These are phyloP conservation scores for Puya raimondii DNA, from an alignment of 176 grass and related monocot species.

Conservation along the genomic window DNA sequence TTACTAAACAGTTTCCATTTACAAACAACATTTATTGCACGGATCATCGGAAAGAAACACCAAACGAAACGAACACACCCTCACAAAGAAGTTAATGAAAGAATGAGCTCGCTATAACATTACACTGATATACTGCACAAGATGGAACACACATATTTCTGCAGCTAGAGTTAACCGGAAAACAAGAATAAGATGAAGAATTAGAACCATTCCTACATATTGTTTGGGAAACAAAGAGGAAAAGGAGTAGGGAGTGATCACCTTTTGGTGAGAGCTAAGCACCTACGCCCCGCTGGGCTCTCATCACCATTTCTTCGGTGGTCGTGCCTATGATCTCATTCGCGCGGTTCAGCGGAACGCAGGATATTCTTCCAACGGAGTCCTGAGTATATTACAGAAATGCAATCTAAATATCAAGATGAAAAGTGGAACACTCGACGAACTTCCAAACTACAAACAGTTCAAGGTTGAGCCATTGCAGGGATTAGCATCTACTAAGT, in stretches of 20 bases:
- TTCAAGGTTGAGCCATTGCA: no score
- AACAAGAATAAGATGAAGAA: conserved; percentile 5
- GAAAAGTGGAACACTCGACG: background rate
- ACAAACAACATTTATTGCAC: background rate
- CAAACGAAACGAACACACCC: conserved; percentile 10
- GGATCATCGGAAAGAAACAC: background rate
- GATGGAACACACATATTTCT: background rate
- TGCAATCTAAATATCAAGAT: background rate
- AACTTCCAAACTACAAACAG: background rate
- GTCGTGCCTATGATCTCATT: conserved; percentile 91
- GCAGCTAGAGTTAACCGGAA: background rate
- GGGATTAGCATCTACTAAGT: no score
- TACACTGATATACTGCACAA: background rate
- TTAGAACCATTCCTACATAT: background rate
- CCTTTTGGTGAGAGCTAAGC: background rate
- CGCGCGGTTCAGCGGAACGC: conserved; percentile 62
- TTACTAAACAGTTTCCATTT: background rate
- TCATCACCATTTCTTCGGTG: conserved; percentile 78
- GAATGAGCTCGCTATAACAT: background rate
- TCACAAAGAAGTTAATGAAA: conserved; percentile 23
- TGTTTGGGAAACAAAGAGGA: background rate
- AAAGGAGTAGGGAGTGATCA: background rate
- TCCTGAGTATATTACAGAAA: conserved; percentile 43
- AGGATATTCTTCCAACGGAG: conserved; percentile 44
- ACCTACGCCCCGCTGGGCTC: conserved; percentile 35